Evolutionary conservation across 768 basidiomycete genomes (phyloP).

Genomic region (Auriscalpium orientale): DNA sequence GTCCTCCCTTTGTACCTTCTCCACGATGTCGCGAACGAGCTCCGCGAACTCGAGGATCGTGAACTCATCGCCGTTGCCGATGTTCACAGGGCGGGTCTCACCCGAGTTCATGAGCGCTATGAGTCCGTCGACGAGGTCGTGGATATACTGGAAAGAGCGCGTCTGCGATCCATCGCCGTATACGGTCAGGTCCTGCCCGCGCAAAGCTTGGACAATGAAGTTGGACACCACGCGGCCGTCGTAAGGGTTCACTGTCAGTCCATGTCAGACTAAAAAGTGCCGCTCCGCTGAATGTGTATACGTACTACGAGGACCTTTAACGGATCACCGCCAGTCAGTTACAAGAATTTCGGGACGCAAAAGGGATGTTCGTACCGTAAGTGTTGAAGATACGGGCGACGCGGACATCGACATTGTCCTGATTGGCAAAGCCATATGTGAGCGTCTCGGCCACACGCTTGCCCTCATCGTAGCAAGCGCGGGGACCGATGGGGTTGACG

Average conservation of each 20-base stretch:
- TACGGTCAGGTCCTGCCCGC: slow-evolving; percentile 94
- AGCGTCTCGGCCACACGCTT: slow-evolving; percentile 98
- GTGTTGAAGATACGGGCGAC: slow-evolving; percentile 99
- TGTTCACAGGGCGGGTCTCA: slow-evolving; percentile 92
- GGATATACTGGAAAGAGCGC: slow-evolving; percentile 96
- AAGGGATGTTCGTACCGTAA: slow-evolving; percentile 47
- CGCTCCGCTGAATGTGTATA: slow-evolving; percentile 13
- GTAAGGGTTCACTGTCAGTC: slow-evolving; percentile 75
- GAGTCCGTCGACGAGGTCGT: slow-evolving; percentile 92
- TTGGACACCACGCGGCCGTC: slow-evolving; percentile 99
- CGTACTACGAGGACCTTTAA: slow-evolving; percentile 59
- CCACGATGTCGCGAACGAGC: slow-evolving; percentile 86
- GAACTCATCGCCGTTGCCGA: slow-evolving; percentile 94
- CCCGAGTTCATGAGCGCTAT: slow-evolving; percentile 93
- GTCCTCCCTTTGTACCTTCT: slow-evolving; percentile 85
- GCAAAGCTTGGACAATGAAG: slow-evolving; percentile 96
- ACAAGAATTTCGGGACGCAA: not conserved
- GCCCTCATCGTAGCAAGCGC: slow-evolving; percentile 99
- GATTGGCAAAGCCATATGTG: slow-evolving; percentile 92
- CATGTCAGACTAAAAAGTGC: not conserved
- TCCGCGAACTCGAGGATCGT: slow-evolving; percentile 92
- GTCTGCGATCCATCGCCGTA: slow-evolving; percentile 93
- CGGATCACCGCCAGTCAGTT: not conserved
- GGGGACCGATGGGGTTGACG: slow-evolving; percentile 96
- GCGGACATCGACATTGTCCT: slow-evolving; percentile 92